Evolutionary conservation across 768 basidiomycete species (phyloP), one percentile per base, ranked within the genome.

Genomic region (Suillus subaureus): DNA sequence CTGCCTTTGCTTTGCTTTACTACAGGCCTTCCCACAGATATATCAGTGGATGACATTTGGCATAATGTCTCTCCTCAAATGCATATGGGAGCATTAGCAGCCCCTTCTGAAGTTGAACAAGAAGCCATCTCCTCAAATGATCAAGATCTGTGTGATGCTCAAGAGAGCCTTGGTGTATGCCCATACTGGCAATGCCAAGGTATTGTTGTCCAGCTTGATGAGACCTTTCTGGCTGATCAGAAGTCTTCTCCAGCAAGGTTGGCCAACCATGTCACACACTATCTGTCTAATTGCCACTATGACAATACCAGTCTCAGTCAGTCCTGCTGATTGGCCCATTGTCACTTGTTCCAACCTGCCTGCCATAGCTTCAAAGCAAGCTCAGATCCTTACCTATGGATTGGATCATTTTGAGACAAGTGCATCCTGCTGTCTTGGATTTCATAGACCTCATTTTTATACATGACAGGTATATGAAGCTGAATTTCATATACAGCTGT

Each of bases 141-240:
- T 47, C 0, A 40, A 64, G 37, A 12, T 60, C 0, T 49, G 26
- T 2, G 21, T 33, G 2, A 39, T 45, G 15, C 35, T 64, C 0
- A 57, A 64, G 35, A n/a, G 56, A 3, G 15, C 64, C 4, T 45
- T 64, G 26, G 58, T 42, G 3, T 64, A 39, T 26, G 28, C 33
- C 8, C 64, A 64, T n/a, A 64, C 64, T 0, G 64, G 64, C 4
- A 64, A 43, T 7, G 58, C 64, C 4, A 40, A 37, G 12, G 57
- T 64, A 0, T 7, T 64, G 3, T 13, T 33, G 1, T 26, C 31
- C 13, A 33, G 43, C 3, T 2, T 52, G n/a, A 61, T 61, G 28
- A 43, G 26, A 6, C 39, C 58, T 4, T 58, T 37, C 23, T 57
- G 64, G 39, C 64, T 64, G 23, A 18, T 45, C 4, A 35, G 37